Evolutionary conservation across 2,329 filamentous ascomycete genomes (phyloP).

Genomic region (Coniochaeta pulveracea): DNA sequence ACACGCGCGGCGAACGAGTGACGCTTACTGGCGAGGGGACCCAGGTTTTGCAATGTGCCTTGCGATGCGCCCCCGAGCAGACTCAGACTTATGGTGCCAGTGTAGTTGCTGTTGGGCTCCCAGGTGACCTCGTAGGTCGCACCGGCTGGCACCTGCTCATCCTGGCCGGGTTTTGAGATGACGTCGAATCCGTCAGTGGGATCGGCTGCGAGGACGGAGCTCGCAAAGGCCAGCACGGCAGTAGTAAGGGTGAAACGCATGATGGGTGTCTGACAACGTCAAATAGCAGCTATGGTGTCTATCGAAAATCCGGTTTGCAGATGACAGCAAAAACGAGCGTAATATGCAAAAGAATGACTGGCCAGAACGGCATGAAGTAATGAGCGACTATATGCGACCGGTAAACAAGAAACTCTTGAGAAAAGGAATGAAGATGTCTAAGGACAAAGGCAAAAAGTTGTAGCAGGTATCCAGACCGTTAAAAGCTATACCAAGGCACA

Average conservation of each 20-base stretch:
- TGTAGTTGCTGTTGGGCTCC: constrained; percentile 29
- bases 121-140: constrained; percentile 38
- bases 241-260: constrained; percentile 40
- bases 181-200: constrained; percentile 45
- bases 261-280: constrained; percentile 20
- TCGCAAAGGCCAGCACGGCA: constrained; percentile 37
- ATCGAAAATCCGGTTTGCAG: neutral
- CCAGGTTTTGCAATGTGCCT: constrained; percentile 26
- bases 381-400: constrained; percentile 2
- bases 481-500: too few species aligned
- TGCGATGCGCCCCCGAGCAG: constrained; percentile 41
- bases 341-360: constrained; percentile 2
- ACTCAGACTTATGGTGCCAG: constrained; percentile 32
- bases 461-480: too few species aligned
- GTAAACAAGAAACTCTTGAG: too few species aligned
- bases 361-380: neutral
- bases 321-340: too few species aligned
- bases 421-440: too few species aligned
- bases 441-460: too few species aligned
- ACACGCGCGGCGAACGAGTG: too few species aligned
- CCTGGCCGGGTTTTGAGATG: constrained; percentile 33
- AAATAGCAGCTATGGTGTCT: neutral
- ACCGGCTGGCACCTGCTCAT: constrained; percentile 35
- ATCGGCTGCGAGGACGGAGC: constrained; percentile 35
- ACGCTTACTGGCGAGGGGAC: constrained; percentile 38